A percentile compares a stretch with the other conserved stretches of the same genome.
Conservation (phyloP, 257 asterid species). For the Solanum paucissectum region DNA sequence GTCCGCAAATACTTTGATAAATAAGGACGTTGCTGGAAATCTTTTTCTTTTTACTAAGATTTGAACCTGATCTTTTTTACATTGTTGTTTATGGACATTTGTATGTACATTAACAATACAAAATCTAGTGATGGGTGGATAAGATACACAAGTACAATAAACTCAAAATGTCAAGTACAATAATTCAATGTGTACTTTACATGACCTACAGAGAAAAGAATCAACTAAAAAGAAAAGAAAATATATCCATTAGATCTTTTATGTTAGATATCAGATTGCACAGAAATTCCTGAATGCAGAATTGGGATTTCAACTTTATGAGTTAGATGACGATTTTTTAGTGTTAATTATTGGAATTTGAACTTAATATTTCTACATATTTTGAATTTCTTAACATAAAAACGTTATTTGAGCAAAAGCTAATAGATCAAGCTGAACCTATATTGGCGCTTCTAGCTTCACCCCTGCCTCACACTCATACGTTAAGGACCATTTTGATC, state of each 20-base stretch:
- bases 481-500: neutral
- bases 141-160: neutral
- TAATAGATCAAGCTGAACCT: neutral
- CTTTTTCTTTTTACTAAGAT: neutral
- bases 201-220: neutral
- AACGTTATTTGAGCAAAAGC: neutral
- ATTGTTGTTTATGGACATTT: neutral
- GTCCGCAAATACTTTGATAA: accelerated
- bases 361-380: too few relatives aligned
- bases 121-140: neutral
- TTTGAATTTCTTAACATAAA: too few relatives aligned
- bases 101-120: neutral
- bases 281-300: neutral
- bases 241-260: neutral
- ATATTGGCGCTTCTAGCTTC: neutral
- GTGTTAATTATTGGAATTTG: neutral
- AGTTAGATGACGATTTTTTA: neutral
- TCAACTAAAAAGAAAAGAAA: neutral
- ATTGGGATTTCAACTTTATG: too few relatives aligned
- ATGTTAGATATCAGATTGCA: too few relatives aligned
- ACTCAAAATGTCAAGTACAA: neutral
- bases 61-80: too few relatives aligned
- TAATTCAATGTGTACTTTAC: neutral
- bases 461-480: neutral
- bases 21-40: too few relatives aligned